Percentiles rank a stretch among this genome's conserved stretches.
phyloP scores from a whole-genome alignment of 345 rosid genomes.

The Syzygium oleosum region DNA sequence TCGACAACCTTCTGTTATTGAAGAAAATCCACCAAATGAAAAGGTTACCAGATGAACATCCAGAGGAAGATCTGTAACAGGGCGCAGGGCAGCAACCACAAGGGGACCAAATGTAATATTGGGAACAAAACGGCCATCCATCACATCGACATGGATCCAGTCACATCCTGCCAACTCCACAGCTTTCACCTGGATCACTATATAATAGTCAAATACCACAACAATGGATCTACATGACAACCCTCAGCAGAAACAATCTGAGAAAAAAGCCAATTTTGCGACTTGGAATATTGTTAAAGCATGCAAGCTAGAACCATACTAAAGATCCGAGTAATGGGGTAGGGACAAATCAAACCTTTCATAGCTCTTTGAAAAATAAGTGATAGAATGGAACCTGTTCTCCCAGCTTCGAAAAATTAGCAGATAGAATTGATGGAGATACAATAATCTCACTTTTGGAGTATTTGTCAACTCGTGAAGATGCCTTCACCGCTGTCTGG shows the following conservation, averaged over 20 bases:
- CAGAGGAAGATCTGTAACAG: conserved; percentile 88
- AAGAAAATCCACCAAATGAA: conserved; percentile 4
- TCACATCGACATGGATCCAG: conserved; percentile 97
- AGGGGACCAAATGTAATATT: conserved; percentile 97
- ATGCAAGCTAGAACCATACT: neutral
- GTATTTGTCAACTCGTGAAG: conserved; percentile 87
- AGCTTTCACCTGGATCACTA: conserved; percentile 62
- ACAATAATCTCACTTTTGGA: conserved; percentile 84
- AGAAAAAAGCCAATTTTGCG: neutral
- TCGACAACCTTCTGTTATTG: neutral
- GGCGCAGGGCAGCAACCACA: conserved; percentile 90
- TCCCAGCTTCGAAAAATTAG: conserved; percentile 84
- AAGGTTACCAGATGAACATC: conserved; percentile 87
- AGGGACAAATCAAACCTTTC: neutral
- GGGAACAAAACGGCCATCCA: conserved; percentile 99
- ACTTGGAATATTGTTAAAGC: neutral
- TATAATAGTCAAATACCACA: conserved; percentile 6
- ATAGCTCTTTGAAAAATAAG: neutral
- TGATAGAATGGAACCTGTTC: conserved; percentile 51
- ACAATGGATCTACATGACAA: neutral
- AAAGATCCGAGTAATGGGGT: neutral
- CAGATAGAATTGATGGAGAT: conserved; percentile 94
- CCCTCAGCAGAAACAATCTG: neutral
- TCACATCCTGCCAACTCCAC: conserved; percentile 90
- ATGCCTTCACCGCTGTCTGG: conserved; percentile 59